Percentiles rank a stretch among this genome's conserved stretches.
These are phyloP conservation scores for Penicillium robsamsonii DNA, from an alignment of 495 filamentous ascomycete species.

Conservation along the genomic window DNA sequence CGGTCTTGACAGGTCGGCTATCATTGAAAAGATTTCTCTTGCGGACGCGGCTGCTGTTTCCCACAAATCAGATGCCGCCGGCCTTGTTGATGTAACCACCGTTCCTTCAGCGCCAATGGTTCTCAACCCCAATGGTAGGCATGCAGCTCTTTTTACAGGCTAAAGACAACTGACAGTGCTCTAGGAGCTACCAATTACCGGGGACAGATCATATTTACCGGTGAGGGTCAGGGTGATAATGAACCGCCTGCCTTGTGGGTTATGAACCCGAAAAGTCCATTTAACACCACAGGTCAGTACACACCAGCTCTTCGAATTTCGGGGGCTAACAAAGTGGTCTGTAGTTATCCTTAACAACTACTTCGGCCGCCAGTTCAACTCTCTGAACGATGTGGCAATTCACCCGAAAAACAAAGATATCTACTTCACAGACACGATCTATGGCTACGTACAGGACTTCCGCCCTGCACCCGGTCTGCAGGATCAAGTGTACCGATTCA, in stretches of 20 bases:
- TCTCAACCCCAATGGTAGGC: conserved; percentile 51
- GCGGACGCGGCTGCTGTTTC: conserved; percentile 38
- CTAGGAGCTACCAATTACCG: conserved; percentile 49
- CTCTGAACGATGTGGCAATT: conserved; percentile 30
- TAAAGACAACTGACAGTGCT: neutral
- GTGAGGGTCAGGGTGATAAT: conserved; percentile 48
- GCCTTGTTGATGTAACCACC: conserved; percentile 37
- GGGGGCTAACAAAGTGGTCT: neutral
- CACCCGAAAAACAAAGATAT: conserved; percentile 42
- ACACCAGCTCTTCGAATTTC: neutral
- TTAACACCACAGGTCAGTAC: conserved; percentile 46
- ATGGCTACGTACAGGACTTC: conserved; percentile 37
- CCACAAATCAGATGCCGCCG: conserved; percentile 38
- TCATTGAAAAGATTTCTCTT: conserved; percentile 50
- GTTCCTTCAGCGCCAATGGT: conserved; percentile 37
- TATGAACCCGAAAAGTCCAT: conserved; percentile 47
- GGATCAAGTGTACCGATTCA: conserved; percentile 43
- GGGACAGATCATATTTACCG: conserved; percentile 43
- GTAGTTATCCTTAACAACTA: conserved; percentile 35
- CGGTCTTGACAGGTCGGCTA: conserved; percentile 49
- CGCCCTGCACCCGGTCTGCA: conserved; percentile 32
- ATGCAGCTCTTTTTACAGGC: neutral
- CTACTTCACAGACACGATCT: conserved; percentile 46
- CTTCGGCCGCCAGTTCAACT: conserved; percentile 37
- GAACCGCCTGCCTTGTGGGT: conserved; percentile 41